A percentile compares a stretch with the other conserved stretches of the same genome.
These are phyloP conservation scores for Senecio squalidus DNA, from an alignment of 140 eudicot species.

Conservation along the genomic window DNA sequence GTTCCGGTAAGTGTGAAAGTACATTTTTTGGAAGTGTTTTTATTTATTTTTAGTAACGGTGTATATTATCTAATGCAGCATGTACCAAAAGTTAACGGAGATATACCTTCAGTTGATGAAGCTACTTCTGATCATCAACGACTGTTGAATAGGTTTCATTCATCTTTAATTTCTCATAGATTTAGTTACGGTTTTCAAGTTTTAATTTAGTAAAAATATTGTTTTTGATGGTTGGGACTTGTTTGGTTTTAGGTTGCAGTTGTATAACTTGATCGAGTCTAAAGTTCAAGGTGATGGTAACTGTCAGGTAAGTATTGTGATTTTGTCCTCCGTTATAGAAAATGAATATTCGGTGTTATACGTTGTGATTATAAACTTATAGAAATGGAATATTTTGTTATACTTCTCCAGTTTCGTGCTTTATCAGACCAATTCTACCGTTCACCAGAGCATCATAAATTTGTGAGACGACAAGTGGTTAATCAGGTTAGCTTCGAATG, in stretches of 20 bases:
- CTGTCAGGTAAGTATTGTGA: slow-evolving; percentile 63
- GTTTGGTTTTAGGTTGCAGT: slow-evolving; percentile 48
- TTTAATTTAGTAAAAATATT: too few relatives aligned
- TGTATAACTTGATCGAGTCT: slow-evolving; percentile 78
- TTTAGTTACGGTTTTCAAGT: too few relatives aligned
- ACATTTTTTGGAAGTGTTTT: neutral
- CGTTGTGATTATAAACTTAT: neutral
- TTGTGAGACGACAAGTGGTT: slow-evolving; percentile 72
- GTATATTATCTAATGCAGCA: slow-evolving; percentile 49
- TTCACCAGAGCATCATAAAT: slow-evolving; percentile 76
- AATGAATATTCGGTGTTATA: too few relatives aligned
- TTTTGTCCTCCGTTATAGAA: too few relatives aligned
- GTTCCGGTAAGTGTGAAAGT: slow-evolving; percentile 70
- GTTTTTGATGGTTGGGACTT: neutral
- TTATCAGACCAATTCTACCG: slow-evolving; percentile 81
- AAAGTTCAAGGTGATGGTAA: slow-evolving; percentile 95
- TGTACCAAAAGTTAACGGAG: slow-evolving; percentile 90
- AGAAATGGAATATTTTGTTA: neutral
- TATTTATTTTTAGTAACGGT: slow-evolving; percentile 2
- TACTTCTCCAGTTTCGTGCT: slow-evolving; percentile 64
- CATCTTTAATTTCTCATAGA: neutral
- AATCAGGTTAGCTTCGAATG: slow-evolving; percentile 76
- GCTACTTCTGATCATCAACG: slow-evolving; percentile 96
- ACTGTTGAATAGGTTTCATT: slow-evolving; percentile 68
- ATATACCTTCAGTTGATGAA: slow-evolving; percentile 90